phyloP scores from a whole-genome alignment of 2,329 filamentous ascomycete species.

The Neonectria magnoliae region DNA sequence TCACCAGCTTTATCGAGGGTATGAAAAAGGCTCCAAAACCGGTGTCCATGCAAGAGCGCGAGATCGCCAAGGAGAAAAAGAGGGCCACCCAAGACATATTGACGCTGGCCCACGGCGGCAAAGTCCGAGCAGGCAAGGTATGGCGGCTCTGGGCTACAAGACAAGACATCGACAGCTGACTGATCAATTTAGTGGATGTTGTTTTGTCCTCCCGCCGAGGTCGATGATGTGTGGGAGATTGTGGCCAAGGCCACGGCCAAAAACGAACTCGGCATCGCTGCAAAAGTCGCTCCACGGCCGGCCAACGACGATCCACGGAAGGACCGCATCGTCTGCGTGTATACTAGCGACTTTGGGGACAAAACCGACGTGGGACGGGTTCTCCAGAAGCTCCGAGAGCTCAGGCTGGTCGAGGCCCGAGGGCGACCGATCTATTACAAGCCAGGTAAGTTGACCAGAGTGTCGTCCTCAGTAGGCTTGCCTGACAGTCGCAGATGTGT shows the following conservation, averaged over 20 bases:
- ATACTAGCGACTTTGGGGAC: constrained; percentile 80
- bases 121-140: constrained; percentile 74
- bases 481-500: constrained; percentile 63
- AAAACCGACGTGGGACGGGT: constrained; percentile 75
- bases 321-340: constrained; percentile 76
- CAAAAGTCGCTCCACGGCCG: constrained; percentile 74
- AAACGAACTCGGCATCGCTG: constrained; percentile 75
- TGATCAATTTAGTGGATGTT: constrained; percentile 74
- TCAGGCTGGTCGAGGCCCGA: constrained; percentile 65
- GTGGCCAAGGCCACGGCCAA: constrained; percentile 74
- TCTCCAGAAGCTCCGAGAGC: constrained; percentile 66
- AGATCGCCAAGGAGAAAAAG: constrained; percentile 61
- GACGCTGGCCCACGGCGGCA: constrained; percentile 66
- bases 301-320: constrained; percentile 51
- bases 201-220: constrained; percentile 64
- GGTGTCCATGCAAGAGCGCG: constrained; percentile 51
- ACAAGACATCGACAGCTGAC: constrained; percentile 27
- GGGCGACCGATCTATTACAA: constrained; percentile 79
- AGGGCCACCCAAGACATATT: constrained; percentile 66
- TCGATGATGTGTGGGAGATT: constrained; percentile 72
- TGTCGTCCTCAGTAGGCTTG: constrained; percentile 3
- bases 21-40: constrained; percentile 52
- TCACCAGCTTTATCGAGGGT: constrained; percentile 59
- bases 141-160: neutral
- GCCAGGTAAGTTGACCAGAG: constrained; percentile 61